These are phyloP conservation scores for Populus hybrid DNA, from an alignment of 441 rosid genomes.

Conservation along the genomic window DNA sequence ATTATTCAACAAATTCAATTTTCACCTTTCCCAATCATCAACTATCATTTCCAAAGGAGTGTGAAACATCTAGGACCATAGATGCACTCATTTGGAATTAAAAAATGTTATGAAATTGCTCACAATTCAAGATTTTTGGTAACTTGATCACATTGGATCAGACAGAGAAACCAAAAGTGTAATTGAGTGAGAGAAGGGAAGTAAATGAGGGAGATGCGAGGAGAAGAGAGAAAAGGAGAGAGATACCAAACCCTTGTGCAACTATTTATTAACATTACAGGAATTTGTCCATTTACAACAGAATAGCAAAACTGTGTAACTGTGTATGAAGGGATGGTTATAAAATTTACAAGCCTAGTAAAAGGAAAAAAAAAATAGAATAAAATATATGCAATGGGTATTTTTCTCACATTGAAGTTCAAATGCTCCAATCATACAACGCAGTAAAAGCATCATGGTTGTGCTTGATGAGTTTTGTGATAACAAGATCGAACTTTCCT, in stretches of 20 bases:
- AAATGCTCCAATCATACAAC: slow-evolving; percentile 25
- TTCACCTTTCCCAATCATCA: not conserved
- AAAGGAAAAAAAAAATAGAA: not conserved
- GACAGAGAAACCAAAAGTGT: not conserved
- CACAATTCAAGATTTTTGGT: not conserved
- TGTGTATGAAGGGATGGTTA: not conserved
- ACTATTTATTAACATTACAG: not conserved
- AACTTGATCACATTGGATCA: not conserved
- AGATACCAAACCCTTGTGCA: too few species aligned
- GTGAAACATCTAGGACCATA: not conserved
- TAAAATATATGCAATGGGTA: not conserved
- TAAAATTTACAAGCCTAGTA: too few species aligned
- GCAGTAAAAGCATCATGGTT: slow-evolving; percentile 25
- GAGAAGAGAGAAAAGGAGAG: not conserved
- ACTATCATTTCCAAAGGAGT: not conserved
- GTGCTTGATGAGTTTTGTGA: slow-evolving; percentile 36
- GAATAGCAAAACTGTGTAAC: not conserved
- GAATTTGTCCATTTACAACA: not conserved
- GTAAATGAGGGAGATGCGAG: not conserved
- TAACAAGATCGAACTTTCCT: slow-evolving; percentile 39
- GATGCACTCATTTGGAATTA: not conserved
- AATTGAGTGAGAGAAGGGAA: not conserved
- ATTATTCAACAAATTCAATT: not conserved
- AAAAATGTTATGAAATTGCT: not conserved
- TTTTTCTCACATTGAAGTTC: not conserved